phyloP scores from a whole-genome alignment of 352 stramenopile genomes.

The Blastocystis sp. region DNA sequence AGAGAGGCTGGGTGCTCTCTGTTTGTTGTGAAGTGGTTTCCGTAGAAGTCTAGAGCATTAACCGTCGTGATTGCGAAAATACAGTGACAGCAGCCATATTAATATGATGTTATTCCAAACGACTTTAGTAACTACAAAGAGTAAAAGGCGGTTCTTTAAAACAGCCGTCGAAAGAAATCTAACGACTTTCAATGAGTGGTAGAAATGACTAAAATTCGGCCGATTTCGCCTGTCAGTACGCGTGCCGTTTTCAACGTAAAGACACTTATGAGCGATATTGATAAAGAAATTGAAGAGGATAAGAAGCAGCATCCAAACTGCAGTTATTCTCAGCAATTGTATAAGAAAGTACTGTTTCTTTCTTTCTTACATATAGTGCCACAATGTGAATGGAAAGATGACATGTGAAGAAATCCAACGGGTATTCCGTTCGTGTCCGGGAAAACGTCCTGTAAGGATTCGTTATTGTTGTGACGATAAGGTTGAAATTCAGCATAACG shows the following conservation, averaged over 20 bases:
- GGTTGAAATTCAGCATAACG: background rate
- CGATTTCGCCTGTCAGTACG: too few relatives aligned
- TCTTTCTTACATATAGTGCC: background rate
- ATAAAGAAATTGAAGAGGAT: background rate
- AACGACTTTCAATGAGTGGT: background rate
- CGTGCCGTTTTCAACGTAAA: background rate
- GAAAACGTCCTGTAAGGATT: background rate
- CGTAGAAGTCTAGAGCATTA: background rate
- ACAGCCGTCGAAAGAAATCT: background rate
- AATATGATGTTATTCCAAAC: background rate
- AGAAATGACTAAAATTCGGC: background rate
- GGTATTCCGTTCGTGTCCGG: background rate
- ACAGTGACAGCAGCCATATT: background rate
- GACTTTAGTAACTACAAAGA: background rate
- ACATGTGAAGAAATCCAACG: background rate
- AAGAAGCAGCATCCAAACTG: constrained; percentile 6
- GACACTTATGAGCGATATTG: background rate
- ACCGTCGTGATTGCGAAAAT: background rate
- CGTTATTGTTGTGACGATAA: background rate
- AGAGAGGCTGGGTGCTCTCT: background rate
- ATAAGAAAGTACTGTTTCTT: background rate
- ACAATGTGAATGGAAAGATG: constrained; percentile 15
- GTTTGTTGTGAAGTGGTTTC: background rate
- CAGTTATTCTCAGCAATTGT: background rate
- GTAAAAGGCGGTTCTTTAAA: background rate